Percentiles rank a stretch among this genome's conserved stretches.
phyloP scores from a whole-genome alignment of 1,284 basidiomycete species.

The Sanghuangporus sanghuang region DNA sequence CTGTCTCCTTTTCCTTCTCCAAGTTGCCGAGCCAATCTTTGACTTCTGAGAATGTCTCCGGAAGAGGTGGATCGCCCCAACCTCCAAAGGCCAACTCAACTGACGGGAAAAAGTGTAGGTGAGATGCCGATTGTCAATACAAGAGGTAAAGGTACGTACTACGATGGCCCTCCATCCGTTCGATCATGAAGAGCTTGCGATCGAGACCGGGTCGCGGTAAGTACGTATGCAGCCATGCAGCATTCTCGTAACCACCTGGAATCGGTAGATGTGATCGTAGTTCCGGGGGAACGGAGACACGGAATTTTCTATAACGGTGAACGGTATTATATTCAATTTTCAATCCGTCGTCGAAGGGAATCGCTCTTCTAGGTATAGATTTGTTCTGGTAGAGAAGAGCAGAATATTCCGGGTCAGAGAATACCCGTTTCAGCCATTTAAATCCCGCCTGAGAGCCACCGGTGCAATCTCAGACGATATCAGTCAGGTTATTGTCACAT shows the following conservation, averaged over 20 bases:
- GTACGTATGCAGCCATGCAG: slow-evolving; percentile 9
- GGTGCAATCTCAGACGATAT: slow-evolving; percentile 14
- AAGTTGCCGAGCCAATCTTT: slow-evolving; percentile 5
- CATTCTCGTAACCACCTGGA: slow-evolving; percentile 11
- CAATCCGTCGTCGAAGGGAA: background rate
- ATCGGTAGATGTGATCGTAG: slow-evolving; percentile 3
- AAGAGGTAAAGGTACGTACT: background rate
- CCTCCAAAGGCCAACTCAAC: background rate
- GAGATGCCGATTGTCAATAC: background rate
- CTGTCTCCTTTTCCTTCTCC: background rate
- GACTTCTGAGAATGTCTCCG: slow-evolving; percentile 6
- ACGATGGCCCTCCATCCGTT: slow-evolving; percentile 11
- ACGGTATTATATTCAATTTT: slow-evolving; percentile 6
- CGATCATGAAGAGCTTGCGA: background rate
- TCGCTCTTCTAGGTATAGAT: background rate
- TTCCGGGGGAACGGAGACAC: slow-evolving; percentile 11
- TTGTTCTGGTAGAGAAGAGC: background rate
- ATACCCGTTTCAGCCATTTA: slow-evolving; percentile 13
- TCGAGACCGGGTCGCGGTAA: slow-evolving; percentile 6
- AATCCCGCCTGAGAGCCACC: slow-evolving; percentile 15
- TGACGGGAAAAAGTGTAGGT: background rate
- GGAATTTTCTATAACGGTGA: slow-evolving; percentile 1
- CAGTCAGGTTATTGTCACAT: background rate
- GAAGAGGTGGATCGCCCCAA: slow-evolving; percentile 1
- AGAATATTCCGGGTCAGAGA: background rate